Evolutionary conservation across 2,329 filamentous ascomycete species (phyloP), one percentile per base, ranked within the genome.

Genomic region (Cercospora janseana): DNA sequence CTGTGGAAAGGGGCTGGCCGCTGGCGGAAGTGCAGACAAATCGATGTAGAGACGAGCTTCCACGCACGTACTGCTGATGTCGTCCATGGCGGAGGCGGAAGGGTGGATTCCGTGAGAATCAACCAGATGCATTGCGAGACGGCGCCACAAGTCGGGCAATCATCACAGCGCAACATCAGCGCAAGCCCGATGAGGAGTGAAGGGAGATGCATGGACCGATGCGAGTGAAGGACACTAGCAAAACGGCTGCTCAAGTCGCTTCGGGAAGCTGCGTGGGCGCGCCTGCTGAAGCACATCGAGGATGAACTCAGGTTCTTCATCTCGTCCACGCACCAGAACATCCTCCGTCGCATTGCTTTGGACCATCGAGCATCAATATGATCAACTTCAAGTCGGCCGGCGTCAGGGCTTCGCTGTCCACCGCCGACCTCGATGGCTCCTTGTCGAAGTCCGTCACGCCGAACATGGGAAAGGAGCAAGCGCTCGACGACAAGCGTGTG

Each of bases 331-430:
- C n/a, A n/a, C n/a, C n/a, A n/a, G n/a, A n/a, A n/a, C 8, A 24
- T 40, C 21, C 10, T 10, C 21, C 26, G 21, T 40, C 35, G 21
- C n/a, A n/a, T 8, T 23, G 13, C 6, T 13, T 13, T n/a, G 6
- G 13, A 20, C 13, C 29, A n/a, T 21, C 15, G 6, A 15, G 2
- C 29, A 34, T 24, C 32, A 31, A 15, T 7, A 47, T 40, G 32
- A 47, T 47, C 10, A 24, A 18, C 34, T 67, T 64, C 58, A 52
- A 53, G 18, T 53, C 64, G 15, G 38, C 51, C n/a, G 60, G 61
- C 37, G 49, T 66, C n/a, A 53, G 45, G 6, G 65, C 66, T 8
- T 55, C 57, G 10, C 58, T 67, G 4, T 42, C 45, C 6, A 46
- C 59, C 8, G 46, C 58, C 12, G 46, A 57, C 15, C 59, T 67